A percentile compares a stretch with the other conserved stretches of the same genome.
Conservation (phyloP, 73 alveolate genomes). For the Tetrahymena borealis region DNA sequence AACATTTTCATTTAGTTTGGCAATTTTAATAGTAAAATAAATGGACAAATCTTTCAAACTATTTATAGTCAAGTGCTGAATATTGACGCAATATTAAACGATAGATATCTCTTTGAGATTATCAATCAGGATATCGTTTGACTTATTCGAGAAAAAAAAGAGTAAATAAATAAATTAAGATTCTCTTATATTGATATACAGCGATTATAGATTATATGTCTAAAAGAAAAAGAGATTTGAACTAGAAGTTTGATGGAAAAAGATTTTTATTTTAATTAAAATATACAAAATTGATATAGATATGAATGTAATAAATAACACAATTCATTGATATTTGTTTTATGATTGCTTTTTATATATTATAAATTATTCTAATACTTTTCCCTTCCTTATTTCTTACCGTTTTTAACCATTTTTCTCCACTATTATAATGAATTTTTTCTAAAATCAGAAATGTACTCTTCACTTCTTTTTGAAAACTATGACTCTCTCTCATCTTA, state of each 20-base stretch:
- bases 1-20: not conserved
- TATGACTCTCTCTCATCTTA: conserved; percentile 27
- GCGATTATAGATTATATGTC: not conserved
- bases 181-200: not conserved
- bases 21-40: not conserved
- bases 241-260: not conserved
- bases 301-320: too few relatives aligned
- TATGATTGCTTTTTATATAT: too few relatives aligned
- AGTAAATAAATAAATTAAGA: not conserved
- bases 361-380: too few relatives aligned
- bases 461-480: too few relatives aligned
- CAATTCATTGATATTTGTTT: too few relatives aligned
- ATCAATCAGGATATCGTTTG: not conserved
- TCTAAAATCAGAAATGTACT: too few relatives aligned
- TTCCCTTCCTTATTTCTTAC: too few relatives aligned
- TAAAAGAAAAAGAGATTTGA: not conserved
- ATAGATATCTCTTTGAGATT: not conserved
- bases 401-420: too few relatives aligned
- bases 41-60: not conserved
- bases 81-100: not conserved
- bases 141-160: not conserved
- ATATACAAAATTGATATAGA: too few relatives aligned
- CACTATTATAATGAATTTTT: too few relatives aligned
- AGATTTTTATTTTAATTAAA: too few relatives aligned
- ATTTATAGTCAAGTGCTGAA: not conserved